A percentile compares a stretch with the other conserved stretches of the same genome.
phyloP scores from a whole-genome alignment of 352 stramenopile genomes.

The Pythium guiyangense region DNA sequence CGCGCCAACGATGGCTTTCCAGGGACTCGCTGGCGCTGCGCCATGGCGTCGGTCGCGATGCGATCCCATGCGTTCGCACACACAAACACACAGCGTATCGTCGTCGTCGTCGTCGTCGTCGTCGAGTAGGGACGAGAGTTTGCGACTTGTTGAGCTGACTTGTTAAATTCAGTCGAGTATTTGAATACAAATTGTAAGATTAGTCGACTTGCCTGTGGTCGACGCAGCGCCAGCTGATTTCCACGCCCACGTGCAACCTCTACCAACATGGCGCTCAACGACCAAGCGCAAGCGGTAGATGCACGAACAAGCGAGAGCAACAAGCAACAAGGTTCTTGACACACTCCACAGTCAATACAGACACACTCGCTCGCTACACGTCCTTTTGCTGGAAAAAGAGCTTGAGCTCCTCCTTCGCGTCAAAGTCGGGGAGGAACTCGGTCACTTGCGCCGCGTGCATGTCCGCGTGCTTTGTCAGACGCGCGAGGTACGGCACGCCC shows the following conservation, averaged over 20 bases:
- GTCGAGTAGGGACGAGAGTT: no score
- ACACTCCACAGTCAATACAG: neutral
- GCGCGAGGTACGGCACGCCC: constrained; percentile 61
- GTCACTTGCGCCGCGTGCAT: constrained; percentile 33
- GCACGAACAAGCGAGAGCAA: no score
- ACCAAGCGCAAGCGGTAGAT: no score
- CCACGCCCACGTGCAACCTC: no score
- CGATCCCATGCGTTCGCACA: neutral
- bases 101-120: no score
- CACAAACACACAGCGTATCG: no score
- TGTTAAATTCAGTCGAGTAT: no score
- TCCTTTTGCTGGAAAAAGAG: constrained; percentile 5
- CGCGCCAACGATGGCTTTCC: constrained; percentile 9
- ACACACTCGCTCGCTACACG: neutral
- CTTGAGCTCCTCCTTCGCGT: constrained; percentile 17
- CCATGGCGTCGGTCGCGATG: constrained; percentile 11
- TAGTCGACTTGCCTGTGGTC: no score
- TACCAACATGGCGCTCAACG: no score
- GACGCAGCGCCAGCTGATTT: no score
- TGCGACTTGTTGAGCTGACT: no score
- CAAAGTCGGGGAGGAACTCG: constrained; percentile 44
- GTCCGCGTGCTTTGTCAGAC: constrained; percentile 35
- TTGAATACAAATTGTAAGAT: no score
- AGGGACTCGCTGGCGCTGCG: constrained; percentile 5
- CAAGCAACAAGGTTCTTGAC: neutral